phyloP scores from a whole-genome alignment of 2,329 filamentous ascomycete species.

The Fusarium siculi region DNA sequence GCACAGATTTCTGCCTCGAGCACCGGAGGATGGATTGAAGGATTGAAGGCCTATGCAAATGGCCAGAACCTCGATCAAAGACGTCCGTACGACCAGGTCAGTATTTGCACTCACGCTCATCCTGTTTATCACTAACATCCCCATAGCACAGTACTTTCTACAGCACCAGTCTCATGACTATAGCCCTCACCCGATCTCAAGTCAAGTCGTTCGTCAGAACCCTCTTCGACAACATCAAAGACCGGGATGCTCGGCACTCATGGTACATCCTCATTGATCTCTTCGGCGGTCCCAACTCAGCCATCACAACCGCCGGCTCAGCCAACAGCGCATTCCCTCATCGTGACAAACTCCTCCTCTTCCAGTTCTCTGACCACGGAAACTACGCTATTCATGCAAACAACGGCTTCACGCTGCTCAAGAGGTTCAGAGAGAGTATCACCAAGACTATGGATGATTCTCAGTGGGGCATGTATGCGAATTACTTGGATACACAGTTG shows the following conservation, averaged over 20 bases:
- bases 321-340: slow-evolving; percentile 52
- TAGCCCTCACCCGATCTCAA: slow-evolving; percentile 37
- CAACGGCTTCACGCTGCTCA: slow-evolving; percentile 49
- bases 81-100: slow-evolving; percentile 40
- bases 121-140: not conserved
- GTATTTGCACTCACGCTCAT: not conserved
- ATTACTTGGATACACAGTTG: slow-evolving; percentile 54
- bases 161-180: slow-evolving; percentile 45
- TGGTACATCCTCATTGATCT: slow-evolving; percentile 46
- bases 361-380: slow-evolving; percentile 59
- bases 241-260: slow-evolving; percentile 17
- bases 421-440: slow-evolving; percentile 49
- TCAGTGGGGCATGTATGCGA: slow-evolving; percentile 55
- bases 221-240: slow-evolving; percentile 32
- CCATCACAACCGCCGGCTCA: slow-evolving; percentile 44
- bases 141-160: slow-evolving; percentile 46
- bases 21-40: slow-evolving; percentile 43
- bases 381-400: slow-evolving; percentile 44
- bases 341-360: slow-evolving; percentile 60
- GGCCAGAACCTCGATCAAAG: slow-evolving; percentile 39
- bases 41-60: slow-evolving; percentile 35
- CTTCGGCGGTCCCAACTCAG: slow-evolving; percentile 51
- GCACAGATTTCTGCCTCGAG: slow-evolving; percentile 10
- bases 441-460: slow-evolving; percentile 39
- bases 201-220: slow-evolving; percentile 36